Evolutionary conservation across 768 basidiomycete genomes (phyloP), one percentile per base, ranked within the genome.

Genomic region (Suillus clintonianus): DNA sequence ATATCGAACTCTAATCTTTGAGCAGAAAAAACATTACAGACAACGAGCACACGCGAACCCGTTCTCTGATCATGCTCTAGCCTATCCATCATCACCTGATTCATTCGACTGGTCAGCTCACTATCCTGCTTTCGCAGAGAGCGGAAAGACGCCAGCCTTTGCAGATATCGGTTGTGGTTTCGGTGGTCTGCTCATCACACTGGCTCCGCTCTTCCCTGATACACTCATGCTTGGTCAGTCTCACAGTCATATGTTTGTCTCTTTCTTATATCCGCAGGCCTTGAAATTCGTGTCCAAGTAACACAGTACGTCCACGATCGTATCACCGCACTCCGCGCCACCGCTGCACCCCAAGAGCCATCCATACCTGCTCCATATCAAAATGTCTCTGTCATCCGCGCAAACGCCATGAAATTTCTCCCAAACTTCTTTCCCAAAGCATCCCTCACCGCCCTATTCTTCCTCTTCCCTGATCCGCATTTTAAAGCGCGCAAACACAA

Each of bases 401-500:
- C 93, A 15, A 99, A 99, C 74, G 91, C 95, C 54, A 98, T 98
- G 96, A 99, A 99, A 79, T 98, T 99, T 76, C 83, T 98, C 61
- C 92, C 96, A 7, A 99, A 99, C 77, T 98, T 95, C 77, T 97
- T 99, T 76, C 73, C 83, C 27, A 95, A 96, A 73, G 89, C 89
- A 62, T 97, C 97, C 66, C 82, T 99, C 42, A 89, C 91, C 22
- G 89, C 97, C 55, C 83, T 99, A 57, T 99, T 99, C 80, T 99
- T 99, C 82, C 86, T 99, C 63, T 99, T 99, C 78, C 97, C 97
- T 47, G 97, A 99, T 77, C 97, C 97, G 0, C 97, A 99, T 76
- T 99, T 99, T 86, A 99, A 99, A 76, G 84, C 86, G 10, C 89
- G 96, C 70, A 99, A 99, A 77, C 97, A 99, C 83, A 99, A 99